These are phyloP conservation scores for Macrophomina pseudophaseolina DNA, from an alignment of 2,329 filamentous ascomycete species.

Conservation along the genomic window DNA sequence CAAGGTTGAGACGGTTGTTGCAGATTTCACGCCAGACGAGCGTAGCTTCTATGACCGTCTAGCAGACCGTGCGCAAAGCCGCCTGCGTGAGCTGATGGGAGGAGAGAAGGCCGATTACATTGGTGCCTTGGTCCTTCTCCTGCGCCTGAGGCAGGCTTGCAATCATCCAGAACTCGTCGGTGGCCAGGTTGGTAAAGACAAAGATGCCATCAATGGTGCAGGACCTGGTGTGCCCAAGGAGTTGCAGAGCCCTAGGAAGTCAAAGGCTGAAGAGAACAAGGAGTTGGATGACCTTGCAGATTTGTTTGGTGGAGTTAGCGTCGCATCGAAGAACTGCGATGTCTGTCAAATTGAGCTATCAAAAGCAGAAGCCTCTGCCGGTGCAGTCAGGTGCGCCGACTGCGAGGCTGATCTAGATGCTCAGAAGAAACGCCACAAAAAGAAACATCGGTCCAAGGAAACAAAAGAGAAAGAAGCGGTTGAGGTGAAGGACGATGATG, in stretches of 20 bases:
- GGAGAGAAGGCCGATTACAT: constrained; percentile 84
- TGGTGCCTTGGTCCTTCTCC: constrained; percentile 87
- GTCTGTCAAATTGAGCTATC: constrained; percentile 77
- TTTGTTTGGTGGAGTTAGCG: constrained; percentile 82
- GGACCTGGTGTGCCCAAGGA: constrained; percentile 31
- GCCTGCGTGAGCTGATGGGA: constrained; percentile 86
- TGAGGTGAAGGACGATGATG: constrained; percentile 45
- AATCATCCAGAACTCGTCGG: constrained; percentile 91
- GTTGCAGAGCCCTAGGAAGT: constrained; percentile 44
- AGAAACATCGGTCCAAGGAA: constrained; percentile 53
- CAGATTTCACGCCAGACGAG: constrained; percentile 80
- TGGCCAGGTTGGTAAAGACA: constrained; percentile 83
- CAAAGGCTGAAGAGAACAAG: constrained; percentile 58
- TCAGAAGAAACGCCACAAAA: constrained; percentile 47
- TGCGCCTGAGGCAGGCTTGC: constrained; percentile 89
- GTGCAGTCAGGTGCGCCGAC: constrained; percentile 68
- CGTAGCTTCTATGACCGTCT: constrained; percentile 84
- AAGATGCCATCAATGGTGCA: constrained; percentile 72
- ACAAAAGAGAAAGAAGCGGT: constrained; percentile 45
- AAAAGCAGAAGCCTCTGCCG: constrained; percentile 58
- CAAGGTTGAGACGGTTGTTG: constrained; percentile 80
- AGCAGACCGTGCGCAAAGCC: constrained; percentile 82
- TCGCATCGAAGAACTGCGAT: constrained; percentile 78
- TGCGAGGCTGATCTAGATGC: constrained; percentile 77
- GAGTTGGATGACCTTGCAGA: constrained; percentile 85